Evolutionary conservation across 768 basidiomycete species (phyloP).

Genomic region (Collybiopsis luxurians): DNA sequence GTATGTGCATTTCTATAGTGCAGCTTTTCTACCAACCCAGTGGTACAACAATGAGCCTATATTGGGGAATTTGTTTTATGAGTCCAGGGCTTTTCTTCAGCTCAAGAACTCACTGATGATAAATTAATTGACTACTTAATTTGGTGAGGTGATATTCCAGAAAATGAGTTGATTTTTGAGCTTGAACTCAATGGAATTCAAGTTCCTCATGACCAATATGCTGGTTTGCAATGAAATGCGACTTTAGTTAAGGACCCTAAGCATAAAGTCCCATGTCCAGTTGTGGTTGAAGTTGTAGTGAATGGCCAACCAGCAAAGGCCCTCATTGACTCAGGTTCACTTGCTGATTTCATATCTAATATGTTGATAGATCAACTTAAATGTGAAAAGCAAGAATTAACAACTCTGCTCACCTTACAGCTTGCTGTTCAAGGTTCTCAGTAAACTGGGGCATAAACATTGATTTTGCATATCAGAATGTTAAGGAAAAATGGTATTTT

Average conservation of each 20-base stretch:
- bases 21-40: too few species aligned
- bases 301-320: constrained; percentile 29
- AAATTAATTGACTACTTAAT: too few species aligned
- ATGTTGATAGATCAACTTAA: constrained; percentile 32
- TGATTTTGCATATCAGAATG: constrained; percentile 29
- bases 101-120: too few species aligned
- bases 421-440: constrained; percentile 37
- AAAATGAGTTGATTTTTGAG: too few species aligned
- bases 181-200: too few species aligned
- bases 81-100: too few species aligned
- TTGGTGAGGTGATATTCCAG: too few species aligned
- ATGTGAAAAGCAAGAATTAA: constrained; percentile 19
- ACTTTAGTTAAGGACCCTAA: constrained; percentile 8
- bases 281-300: constrained; percentile 26
- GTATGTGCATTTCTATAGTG: too few species aligned
- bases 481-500: constrained; percentile 21
- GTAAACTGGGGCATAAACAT: constrained; percentile 25
- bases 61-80: too few species aligned
- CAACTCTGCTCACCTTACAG: constrained; percentile 30
- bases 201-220: not conserved
- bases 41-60: too few species aligned
- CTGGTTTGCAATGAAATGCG: constrained; percentile 10
- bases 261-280: constrained; percentile 22
- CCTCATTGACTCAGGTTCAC: constrained; percentile 34
- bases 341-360: constrained; percentile 36